These are phyloP conservation scores for Aureobasidium sp. DNA, from an alignment of 2,329 filamentous ascomycete genomes.

Conservation along the genomic window DNA sequence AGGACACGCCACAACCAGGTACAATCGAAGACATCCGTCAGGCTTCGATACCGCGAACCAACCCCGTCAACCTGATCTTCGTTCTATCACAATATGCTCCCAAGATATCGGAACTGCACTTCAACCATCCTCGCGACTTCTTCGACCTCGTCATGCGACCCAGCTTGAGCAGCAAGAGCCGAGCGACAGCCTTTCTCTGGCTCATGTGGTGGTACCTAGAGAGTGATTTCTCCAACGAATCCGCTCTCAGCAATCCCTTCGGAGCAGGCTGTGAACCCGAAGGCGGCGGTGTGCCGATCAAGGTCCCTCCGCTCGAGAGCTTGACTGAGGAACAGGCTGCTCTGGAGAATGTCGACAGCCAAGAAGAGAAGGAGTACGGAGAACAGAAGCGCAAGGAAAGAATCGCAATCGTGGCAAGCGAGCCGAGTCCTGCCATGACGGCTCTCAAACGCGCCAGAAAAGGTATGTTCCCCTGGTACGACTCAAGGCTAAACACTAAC, in stretches of 20 bases:
- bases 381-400: constrained; percentile 64
- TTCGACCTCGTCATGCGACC: constrained; percentile 94
- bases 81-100: constrained; percentile 82
- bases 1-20: constrained; percentile 77
- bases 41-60: constrained; percentile 64
- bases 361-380: constrained; percentile 61
- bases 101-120: constrained; percentile 88
- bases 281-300: constrained; percentile 39
- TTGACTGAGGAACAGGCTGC: constrained; percentile 58
- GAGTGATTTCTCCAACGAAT: constrained; percentile 84
- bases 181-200: constrained; percentile 88
- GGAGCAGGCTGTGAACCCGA: constrained; percentile 46
- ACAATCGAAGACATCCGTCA: constrained; percentile 73
- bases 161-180: constrained; percentile 68
- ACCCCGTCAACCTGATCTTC: constrained; percentile 95
- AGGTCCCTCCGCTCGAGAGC: constrained; percentile 56
- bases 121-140: constrained; percentile 76
- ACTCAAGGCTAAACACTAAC: neutral
- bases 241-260: constrained; percentile 84
- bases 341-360: constrained; percentile 65
- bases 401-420: constrained; percentile 62
- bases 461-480: constrained; percentile 22
- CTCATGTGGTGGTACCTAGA: constrained; percentile 99
- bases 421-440: constrained; percentile 57
- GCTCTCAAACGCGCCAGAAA: constrained; percentile 41